phyloP scores from a whole-genome alignment of 441 rosid genomes.

The Erodium chrysanthum region DNA sequence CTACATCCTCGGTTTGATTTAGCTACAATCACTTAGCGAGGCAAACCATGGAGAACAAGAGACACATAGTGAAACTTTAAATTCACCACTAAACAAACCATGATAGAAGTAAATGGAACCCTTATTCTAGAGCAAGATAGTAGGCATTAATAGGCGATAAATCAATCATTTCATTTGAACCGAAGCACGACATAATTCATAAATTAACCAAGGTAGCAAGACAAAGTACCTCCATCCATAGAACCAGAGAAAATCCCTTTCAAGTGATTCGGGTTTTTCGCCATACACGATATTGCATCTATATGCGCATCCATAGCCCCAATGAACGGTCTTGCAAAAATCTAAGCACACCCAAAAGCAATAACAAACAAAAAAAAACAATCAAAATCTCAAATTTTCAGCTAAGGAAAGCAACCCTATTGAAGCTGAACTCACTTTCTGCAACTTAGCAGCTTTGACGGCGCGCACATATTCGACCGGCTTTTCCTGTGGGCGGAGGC shows the following conservation, averaged over 20 bases:
- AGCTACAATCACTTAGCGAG: not conserved
- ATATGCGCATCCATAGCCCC: slow-evolving; percentile 95
- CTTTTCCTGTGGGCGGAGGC: slow-evolving; percentile 72
- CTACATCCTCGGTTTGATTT: not conserved
- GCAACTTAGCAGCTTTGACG: slow-evolving; percentile 78
- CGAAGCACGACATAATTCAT: not conserved
- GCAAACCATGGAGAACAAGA: too few species aligned
- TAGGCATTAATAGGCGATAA: too few species aligned
- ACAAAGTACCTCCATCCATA: slow-evolving; percentile 74
- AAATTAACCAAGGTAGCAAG: not conserved
- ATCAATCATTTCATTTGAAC: not conserved
- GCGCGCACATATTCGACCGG: slow-evolving; percentile 84
- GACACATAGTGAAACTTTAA: too few species aligned
- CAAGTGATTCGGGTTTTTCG: slow-evolving; percentile 78
- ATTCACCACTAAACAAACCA: too few species aligned
- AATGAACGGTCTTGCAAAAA: slow-evolving; percentile 80
- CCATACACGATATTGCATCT: slow-evolving; percentile 85
- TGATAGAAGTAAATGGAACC: too few species aligned
- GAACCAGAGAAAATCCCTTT: slow-evolving; percentile 89
- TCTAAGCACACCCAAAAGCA: slow-evolving; percentile 27
- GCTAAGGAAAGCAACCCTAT: not conserved
- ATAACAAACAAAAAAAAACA: not conserved
- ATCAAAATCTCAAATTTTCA: not conserved
- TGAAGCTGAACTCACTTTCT: slow-evolving; percentile 42
- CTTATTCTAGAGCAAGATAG: not conserved